Base-by-base conservation (phyloP, 768 basidiomycete genomes). In the Lactifluus rugatus region DNA sequence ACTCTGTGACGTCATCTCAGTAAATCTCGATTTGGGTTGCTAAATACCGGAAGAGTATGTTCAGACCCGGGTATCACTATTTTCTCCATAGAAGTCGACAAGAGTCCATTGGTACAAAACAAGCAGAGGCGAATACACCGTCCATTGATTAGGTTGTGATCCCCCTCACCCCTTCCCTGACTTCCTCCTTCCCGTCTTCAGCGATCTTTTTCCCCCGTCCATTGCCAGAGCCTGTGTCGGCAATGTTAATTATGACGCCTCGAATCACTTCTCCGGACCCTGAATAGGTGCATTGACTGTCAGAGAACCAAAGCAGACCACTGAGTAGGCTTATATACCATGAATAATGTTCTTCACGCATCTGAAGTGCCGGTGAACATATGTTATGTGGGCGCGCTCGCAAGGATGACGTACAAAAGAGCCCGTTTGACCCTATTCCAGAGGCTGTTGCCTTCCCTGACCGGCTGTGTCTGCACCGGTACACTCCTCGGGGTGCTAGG, bases 201-300 rank as follows among this genome's bases (percentile, higher is more conserved):
- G 26, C 11, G 14, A 60, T 60, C 31, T 34, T 23, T 54, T 51
- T 41, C 21, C 59, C 59, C 10, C 49, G 44, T 9, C 59, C 54
- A 17, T 52, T 50, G 5, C 28, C 28, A 31, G 28, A 31, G 28
- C 59, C 59, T 2, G 56, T 17, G 19, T 60, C 59, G 13, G 45
- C 59, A 17, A 60, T 19, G 49, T 60, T 54, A 2, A 56, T 56
- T 4, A 45, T 49, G 9, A 41, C 21, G 2, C 59, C 59, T 25
- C 59, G 59, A n/a, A 60, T 39, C 6, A 54, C 17, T 10, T 60
- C 59, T 51, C 59, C 59, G 9, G 56, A 37, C 23, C 59, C 59
- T 60, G n/a, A 47, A 28, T 3, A 45, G 25, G 21, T n/a, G 16
- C 21, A 31, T 26, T 14, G 48, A 32, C 16, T 5, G 44, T 60